Evolutionary conservation across 163 green algal genomes (phyloP), one percentile per base, ranked within the genome.

Genomic region (Coccomyxa subellipsoidea): DNA sequence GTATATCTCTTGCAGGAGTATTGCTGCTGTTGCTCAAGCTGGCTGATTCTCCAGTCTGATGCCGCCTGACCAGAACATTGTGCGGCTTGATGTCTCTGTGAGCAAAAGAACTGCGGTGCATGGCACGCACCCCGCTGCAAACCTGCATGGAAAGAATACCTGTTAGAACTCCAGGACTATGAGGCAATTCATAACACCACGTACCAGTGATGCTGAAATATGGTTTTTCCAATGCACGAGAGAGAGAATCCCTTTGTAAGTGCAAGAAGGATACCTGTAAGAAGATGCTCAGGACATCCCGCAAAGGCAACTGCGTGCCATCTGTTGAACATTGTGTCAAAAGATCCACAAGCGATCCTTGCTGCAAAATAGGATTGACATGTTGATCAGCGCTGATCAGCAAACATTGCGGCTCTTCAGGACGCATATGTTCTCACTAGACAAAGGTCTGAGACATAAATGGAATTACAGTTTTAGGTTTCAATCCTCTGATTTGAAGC

Each of bases 71-170:
- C 69, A 85, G 69, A 21, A 85, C 77, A 71, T 85, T 85, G 77
- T 82, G 80, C 69, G 84, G 76, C 76, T 98, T 98, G 40, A 98
- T 86, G 86, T 98, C 95, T 9, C 92, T 87, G 89, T 96, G 94
- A 0, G 88, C 87, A 77, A 92, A 40, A 59, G 89, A 31, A 76
- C 38, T 71, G 38, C 21, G 82, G 85, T 98, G 95, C 88, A 98
- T 90, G 70, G 86, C 86, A 8, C 90, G 73, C 79, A 98, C 82
- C 18, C 81, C 94, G 0, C 78, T 38, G 69, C 88, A 94, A 0
- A 97, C 73, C 90, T 97, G 87, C 53, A 72, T 8, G 29, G 15
- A 23, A 18, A 10, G 29, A 73, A 3, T 4, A 34, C n/a, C 6
- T 7, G 27, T 73, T 32, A 12, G 47, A 12, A 12, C 12, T 12